Conservation (phyloP, 2,329 filamentous ascomycete genomes). For the Botrytis cinerea region DNA sequence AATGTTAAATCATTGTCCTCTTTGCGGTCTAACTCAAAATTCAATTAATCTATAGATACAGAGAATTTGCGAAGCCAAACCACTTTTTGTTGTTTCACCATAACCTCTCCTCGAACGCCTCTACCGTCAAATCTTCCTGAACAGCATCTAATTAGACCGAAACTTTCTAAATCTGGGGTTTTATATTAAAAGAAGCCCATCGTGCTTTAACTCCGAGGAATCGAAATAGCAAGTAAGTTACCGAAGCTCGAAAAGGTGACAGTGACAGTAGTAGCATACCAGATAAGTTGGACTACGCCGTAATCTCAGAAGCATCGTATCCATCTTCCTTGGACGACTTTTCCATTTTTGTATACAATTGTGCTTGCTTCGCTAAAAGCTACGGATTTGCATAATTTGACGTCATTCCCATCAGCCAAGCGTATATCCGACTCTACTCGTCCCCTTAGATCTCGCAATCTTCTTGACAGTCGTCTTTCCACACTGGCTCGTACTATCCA, state of each 20-base stretch:
- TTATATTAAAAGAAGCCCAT: not conserved
- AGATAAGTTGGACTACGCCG: not conserved
- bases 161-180: too few species aligned
- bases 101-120: not conserved
- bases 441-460: constrained; percentile 65
- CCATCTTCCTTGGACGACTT: not conserved
- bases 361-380: not conserved
- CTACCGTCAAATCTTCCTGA: not conserved
- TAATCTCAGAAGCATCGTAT: not conserved
- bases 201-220: not conserved
- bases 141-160: not conserved
- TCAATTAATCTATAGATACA: not conserved
- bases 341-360: not conserved
- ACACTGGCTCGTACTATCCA: constrained; percentile 58
- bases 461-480: constrained; percentile 66
- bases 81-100: not conserved
- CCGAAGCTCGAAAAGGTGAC: not conserved
- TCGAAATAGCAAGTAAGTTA: not conserved
- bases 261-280: not conserved
- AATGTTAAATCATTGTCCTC: not conserved
- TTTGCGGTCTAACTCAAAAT: not conserved
- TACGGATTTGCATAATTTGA: not conserved
- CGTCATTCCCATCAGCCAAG: not conserved
- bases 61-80: not conserved
- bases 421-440: constrained; percentile 52